Evolutionary conservation across 1,284 basidiomycete genomes (phyloP).

Genomic region (Pterula multifida): DNA sequence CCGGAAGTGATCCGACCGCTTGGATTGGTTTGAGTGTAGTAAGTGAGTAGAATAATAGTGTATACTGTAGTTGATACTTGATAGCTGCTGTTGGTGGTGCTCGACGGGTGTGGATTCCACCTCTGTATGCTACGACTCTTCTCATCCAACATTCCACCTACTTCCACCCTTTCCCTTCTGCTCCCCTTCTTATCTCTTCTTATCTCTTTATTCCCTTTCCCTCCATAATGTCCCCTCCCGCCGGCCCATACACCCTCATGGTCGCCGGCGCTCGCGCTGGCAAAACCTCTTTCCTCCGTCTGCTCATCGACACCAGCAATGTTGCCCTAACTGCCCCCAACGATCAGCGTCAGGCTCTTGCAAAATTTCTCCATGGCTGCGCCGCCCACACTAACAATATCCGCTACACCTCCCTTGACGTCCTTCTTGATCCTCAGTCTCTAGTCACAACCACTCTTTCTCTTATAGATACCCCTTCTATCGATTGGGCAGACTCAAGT

Average conservation of each 20-base stretch:
- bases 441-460: slow-evolving; percentile 39
- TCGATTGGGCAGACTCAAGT: slow-evolving; percentile 53
- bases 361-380: slow-evolving; percentile 66
- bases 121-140: too few species aligned
- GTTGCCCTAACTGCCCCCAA: slow-evolving; percentile 43
- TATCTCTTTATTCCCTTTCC: too few species aligned
- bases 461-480: slow-evolving; percentile 67
- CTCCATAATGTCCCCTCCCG: neutral
- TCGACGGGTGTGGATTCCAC: too few species aligned
- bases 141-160: too few species aligned
- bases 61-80: too few species aligned
- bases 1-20: neutral
- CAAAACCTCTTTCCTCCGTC: slow-evolving; percentile 72
- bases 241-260: slow-evolving; percentile 60
- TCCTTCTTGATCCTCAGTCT: slow-evolving; percentile 42
- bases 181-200: neutral
- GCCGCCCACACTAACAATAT: slow-evolving; percentile 55
- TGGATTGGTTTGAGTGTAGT: too few species aligned
- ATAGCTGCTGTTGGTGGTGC: too few species aligned
- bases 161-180: neutral
- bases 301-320: slow-evolving; percentile 62
- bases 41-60: too few species aligned
- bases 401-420: slow-evolving; percentile 52
- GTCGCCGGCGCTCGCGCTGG: slow-evolving; percentile 56
- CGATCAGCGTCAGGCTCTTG: slow-evolving; percentile 62